phyloP scores from a whole-genome alignment of 495 filamentous ascomycete species.

The Sporormia fimetaria region DNA sequence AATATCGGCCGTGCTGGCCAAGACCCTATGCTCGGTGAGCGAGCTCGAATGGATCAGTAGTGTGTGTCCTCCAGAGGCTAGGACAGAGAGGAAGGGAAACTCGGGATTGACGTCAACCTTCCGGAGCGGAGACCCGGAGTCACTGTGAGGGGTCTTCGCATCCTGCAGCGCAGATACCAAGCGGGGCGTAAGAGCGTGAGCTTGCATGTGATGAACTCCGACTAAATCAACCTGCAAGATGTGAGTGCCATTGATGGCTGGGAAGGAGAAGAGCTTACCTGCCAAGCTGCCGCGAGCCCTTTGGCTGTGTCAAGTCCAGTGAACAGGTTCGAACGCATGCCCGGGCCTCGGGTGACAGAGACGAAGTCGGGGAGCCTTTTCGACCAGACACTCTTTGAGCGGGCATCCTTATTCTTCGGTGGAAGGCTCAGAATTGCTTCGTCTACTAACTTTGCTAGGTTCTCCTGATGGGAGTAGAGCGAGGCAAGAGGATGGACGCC shows the following conservation, averaged over 20 bases:
- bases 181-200: slow-evolving; percentile 78
- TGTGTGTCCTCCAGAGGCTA: slow-evolving; percentile 91
- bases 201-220: slow-evolving; percentile 94
- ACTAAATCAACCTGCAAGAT: slow-evolving; percentile 50
- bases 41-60: slow-evolving; percentile 62
- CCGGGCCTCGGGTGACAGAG: slow-evolving; percentile 77
- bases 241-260: background rate
- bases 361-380: slow-evolving; percentile 63
- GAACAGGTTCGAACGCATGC: slow-evolving; percentile 65
- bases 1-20: slow-evolving; percentile 60
- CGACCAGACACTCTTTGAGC: background rate
- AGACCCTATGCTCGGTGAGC: slow-evolving; percentile 54
- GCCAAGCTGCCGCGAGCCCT: slow-evolving; percentile 73
- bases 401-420: background rate
- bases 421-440: slow-evolving; percentile 51
- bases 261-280: slow-evolving; percentile 21
- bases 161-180: slow-evolving; percentile 53
- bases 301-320: slow-evolving; percentile 78
- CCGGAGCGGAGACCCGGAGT: background rate
- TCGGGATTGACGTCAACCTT: slow-evolving; percentile 22
- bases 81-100: slow-evolving; percentile 78
- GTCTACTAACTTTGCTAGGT: slow-evolving; percentile 53
- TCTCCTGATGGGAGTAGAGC: slow-evolving; percentile 57
- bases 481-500: slow-evolving; percentile 72
- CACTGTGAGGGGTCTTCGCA: too few relatives aligned